Evolutionary conservation across 192 early-diverging fungal genomes (phyloP), one percentile per base, ranked within the genome.

Genomic region (Podila minutissima): DNA sequence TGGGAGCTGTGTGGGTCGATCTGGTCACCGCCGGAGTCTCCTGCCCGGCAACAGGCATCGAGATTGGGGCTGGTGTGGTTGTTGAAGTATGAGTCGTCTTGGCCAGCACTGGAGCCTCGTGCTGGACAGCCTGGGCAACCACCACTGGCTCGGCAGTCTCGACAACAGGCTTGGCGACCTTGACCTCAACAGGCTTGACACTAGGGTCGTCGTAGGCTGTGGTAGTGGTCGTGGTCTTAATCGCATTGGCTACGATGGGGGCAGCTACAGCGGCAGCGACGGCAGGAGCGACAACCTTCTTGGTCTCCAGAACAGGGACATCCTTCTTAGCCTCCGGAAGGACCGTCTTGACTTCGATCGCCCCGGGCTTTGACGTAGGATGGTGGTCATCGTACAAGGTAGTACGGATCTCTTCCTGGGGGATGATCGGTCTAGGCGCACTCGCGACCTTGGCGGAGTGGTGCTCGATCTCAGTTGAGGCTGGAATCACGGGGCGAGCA

Each of bases 121-220:
- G 53, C 53, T 26, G 24, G n/a, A 55, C 53, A 55, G 53, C 7
- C 22, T 55, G 41, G 12, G 41, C 64, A 4, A 19, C 53, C 2
- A 60, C 26, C 22, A 28, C 50, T 22, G 48, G 29, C 33, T 57
- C 41, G 61, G 55, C 66, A 35, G 66, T 46, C 66, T 68, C 57
- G 33, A 59, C 53, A 12, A 59, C 57, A 12, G 67, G 55, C 66
- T 59, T 35, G 17, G 67, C 41, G 13, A 62, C 46, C 46, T 31
- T 38, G 7, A 32, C 19, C 10, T 32, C 69, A 0, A 24, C 60
- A 35, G 61, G 31, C 6, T 51, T 48, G 13, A 5, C 12, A 31
- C 32, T 9, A n/a, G 35, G n/a, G 5, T 28, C 15, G 15, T 33
- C 7, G 32, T 38, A 20, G 19, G 17, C 3, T 22, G 17, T 62